Evolutionary conservation across 2,329 filamentous ascomycete species (phyloP).

Genomic region (Aaosphaeria pasadenensis): DNA sequence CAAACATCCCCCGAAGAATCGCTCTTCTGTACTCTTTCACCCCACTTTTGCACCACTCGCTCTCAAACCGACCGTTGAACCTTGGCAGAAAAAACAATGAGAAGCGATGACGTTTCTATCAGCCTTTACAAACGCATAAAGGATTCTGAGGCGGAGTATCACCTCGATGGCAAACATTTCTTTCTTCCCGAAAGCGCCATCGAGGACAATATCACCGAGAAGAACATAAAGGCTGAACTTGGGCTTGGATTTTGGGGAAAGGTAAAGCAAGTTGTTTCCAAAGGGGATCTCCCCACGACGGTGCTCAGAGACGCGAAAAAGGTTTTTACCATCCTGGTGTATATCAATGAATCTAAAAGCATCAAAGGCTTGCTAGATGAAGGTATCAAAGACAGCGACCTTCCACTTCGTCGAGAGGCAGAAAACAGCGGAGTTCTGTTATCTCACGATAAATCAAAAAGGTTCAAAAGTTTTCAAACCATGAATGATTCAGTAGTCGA

Average conservation of each 20-base stretch:
- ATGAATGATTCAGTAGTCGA: neutral
- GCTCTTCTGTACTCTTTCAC: neutral
- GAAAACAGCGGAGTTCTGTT: neutral
- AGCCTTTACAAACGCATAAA: neutral
- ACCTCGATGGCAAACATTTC: neutral
- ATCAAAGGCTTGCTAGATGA: slow-evolving; percentile 8
- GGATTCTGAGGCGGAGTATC: neutral
- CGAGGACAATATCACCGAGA: neutral
- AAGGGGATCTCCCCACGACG: neutral
- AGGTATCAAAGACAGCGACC: slow-evolving; percentile 10
- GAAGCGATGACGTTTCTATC: neutral
- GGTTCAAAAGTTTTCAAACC: slow-evolving; percentile 4
- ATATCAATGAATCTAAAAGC: slow-evolving; percentile 3
- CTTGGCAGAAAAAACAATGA: neutral
- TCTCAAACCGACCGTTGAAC: neutral
- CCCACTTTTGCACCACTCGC: neutral
- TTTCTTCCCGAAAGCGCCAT: slow-evolving; percentile 1
- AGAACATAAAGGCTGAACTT: neutral
- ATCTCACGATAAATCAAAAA: neutral
- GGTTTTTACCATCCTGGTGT: slow-evolving; percentile 10
- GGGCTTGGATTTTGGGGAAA: neutral
- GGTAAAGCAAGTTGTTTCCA: slow-evolving; percentile 3
- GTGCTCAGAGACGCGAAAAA: slow-evolving; percentile 1
- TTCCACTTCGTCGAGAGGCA: slow-evolving; percentile 4
- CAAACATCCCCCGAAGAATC: neutral